Evolutionary conservation across 2,329 filamentous ascomycete genomes (phyloP).

Genomic region (Phialemonium atrogriseum): DNA sequence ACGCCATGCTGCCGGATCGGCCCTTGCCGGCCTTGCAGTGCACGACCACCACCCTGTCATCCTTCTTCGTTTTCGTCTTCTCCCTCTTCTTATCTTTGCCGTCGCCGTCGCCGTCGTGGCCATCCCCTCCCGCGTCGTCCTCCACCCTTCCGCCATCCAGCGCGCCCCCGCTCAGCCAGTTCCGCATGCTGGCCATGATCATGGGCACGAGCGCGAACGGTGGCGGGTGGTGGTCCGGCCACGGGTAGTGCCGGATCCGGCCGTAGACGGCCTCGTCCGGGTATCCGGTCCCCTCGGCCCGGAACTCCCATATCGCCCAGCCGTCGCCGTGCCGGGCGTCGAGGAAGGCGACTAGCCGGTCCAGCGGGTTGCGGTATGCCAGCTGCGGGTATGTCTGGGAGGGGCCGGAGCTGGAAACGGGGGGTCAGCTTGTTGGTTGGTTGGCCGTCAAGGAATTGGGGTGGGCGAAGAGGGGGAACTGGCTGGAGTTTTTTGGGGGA

Average conservation of each 20-base stretch:
- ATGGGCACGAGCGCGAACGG: conserved; percentile 83
- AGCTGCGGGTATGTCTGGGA: conserved; percentile 82
- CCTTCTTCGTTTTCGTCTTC: conserved; percentile 10
- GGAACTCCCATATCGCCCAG: conserved; percentile 98
- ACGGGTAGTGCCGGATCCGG: conserved; percentile 84
- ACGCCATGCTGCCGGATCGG: conserved; percentile 78
- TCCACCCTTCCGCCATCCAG: no score
- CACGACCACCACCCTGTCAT: conserved; percentile 68
- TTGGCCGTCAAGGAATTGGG: neutral
- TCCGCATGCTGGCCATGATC: conserved; percentile 87
- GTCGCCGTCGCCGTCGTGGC: conserved; percentile 13
- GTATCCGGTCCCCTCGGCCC: conserved; percentile 93
- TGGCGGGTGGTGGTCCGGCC: conserved; percentile 94
- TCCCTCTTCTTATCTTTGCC: conserved; percentile 12
- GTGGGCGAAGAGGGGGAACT: neutral
- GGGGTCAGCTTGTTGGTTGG: neutral
- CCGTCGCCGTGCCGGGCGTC: conserved; percentile 73
- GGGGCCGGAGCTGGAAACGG: conserved; percentile 74
- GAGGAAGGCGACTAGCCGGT: conserved; percentile 79
- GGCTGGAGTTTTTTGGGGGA: neutral
- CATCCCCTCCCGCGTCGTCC: conserved; percentile 23
- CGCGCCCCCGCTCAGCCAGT: conserved; percentile 65
- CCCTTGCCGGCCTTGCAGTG: conserved; percentile 98
- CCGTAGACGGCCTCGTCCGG: conserved; percentile 82
- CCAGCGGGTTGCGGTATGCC: conserved; percentile 88